phyloP scores from a whole-genome alignment of 148 eudicot species.

The Camellia granthamiana region DNA sequence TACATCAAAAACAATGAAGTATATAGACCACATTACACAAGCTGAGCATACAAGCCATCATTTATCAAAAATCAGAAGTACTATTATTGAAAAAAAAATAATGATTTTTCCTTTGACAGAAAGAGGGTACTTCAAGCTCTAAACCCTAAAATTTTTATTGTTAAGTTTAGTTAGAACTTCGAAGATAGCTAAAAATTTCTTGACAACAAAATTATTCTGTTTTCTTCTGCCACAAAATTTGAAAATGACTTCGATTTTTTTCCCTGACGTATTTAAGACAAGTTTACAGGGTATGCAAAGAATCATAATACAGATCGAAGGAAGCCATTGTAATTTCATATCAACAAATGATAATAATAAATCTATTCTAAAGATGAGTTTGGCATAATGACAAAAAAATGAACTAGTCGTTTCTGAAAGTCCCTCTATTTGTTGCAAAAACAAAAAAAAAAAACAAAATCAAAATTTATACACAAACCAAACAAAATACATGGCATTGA shows the following conservation, averaged over 20 bases:
- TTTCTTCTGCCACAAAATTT: background rate
- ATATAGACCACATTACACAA: slow-evolving; percentile 4
- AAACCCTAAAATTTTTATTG: background rate
- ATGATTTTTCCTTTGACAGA: background rate
- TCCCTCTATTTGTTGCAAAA: background rate
- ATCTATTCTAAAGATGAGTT: background rate
- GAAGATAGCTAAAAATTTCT: background rate
- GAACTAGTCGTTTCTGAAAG: background rate
- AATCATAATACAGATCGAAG: background rate
- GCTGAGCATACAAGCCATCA: slow-evolving; percentile 4
- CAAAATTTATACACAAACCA: background rate
- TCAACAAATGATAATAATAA: background rate
- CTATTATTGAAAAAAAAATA: background rate
- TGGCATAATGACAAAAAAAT: background rate
- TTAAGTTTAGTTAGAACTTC: background rate
- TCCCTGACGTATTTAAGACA: background rate
- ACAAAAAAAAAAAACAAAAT: background rate
- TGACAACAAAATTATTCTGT: background rate
- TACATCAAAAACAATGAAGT: slow-evolving; percentile 14
- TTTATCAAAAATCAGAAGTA: background rate
- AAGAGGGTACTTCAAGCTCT: background rate
- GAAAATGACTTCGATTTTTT: background rate
- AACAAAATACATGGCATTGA: background rate
- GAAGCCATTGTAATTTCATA: background rate
- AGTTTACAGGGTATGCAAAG: background rate